Conservation (phyloP, 768 basidiomycete genomes). For the Suillus lakei region DNA sequence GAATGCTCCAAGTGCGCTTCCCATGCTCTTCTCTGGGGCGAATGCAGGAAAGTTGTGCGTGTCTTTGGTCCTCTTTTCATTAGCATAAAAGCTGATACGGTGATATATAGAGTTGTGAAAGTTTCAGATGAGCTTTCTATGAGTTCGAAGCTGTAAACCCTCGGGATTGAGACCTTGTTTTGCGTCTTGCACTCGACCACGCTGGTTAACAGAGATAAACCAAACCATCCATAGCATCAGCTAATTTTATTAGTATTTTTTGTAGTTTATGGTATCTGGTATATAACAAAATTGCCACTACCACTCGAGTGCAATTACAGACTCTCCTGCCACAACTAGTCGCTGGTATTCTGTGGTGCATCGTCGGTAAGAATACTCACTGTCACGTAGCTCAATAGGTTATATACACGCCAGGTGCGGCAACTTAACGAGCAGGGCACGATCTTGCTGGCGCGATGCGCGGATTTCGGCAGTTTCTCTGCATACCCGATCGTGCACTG, state of each 20-base stretch:
- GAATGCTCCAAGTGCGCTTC: slow-evolving; percentile 71
- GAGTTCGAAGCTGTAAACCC: not conserved
- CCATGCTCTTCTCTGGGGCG: slow-evolving; percentile 72
- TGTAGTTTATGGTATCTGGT: not conserved
- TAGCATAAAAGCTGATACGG: slow-evolving; percentile 12
- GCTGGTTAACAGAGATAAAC: not conserved
- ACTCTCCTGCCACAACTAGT: not conserved
- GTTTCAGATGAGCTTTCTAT: slow-evolving; percentile 49
- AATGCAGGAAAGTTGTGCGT: slow-evolving; percentile 80
- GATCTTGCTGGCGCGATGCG: not conserved
- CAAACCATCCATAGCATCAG: not conserved
- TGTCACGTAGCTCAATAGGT: not conserved
- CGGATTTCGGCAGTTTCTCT: not conserved
- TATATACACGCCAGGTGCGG: not conserved
- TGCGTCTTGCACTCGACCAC: not conserved
- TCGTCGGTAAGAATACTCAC: not conserved
- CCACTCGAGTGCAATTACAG: not conserved
- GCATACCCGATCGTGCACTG: not conserved
- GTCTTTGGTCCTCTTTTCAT: not conserved
- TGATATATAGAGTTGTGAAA: slow-evolving; percentile 54
- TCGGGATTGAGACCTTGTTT: not conserved
- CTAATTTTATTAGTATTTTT: not conserved
- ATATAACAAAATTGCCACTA: not conserved
- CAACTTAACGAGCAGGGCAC: not conserved
- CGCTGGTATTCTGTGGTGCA: too few species aligned